Evolutionary conservation across 139 green algal species (phyloP).

Genomic region (Haematococcus sp.): DNA sequence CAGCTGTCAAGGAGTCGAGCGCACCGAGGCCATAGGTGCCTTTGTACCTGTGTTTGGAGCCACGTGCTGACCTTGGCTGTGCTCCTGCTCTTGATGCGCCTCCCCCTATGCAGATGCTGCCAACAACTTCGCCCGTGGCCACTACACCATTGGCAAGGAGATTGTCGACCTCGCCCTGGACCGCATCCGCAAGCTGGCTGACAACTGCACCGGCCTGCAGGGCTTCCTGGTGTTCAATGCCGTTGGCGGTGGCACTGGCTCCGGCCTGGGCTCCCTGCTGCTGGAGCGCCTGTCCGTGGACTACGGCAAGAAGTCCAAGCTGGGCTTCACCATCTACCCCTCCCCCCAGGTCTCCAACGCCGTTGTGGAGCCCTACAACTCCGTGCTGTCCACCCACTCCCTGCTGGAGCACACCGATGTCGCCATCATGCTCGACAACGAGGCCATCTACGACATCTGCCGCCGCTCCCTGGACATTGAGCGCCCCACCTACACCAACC

Average conservation of each 20-base stretch:
- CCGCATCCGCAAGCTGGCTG: slow-evolving; percentile 92
- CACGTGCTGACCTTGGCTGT: no score
- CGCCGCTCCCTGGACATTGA: slow-evolving; percentile 94
- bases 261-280: slow-evolving; percentile 92
- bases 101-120: no score
- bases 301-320: slow-evolving; percentile 99
- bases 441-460: slow-evolving; percentile 98
- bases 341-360: slow-evolving; percentile 91
- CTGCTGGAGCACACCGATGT: slow-evolving; percentile 98
- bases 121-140: slow-evolving; percentile 75
- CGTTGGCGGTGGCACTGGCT: slow-evolving; percentile 92
- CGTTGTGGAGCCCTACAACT: slow-evolving; percentile 98
- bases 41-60: no score
- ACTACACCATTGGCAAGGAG: slow-evolving; percentile 96
- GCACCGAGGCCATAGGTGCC: no score
- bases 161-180: slow-evolving; percentile 94
- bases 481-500: slow-evolving; percentile 96
- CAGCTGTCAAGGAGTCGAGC: no score
- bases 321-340: slow-evolving; percentile 96
- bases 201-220: slow-evolving; percentile 96
- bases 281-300: slow-evolving; percentile 96
- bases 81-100: no score
- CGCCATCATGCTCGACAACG: slow-evolving; percentile 96
- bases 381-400: slow-evolving; percentile 94
- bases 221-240: slow-evolving; percentile 97